Evolutionary conservation across 2,329 filamentous ascomycete genomes (phyloP).

Genomic region (Ophiostoma ips): DNA sequence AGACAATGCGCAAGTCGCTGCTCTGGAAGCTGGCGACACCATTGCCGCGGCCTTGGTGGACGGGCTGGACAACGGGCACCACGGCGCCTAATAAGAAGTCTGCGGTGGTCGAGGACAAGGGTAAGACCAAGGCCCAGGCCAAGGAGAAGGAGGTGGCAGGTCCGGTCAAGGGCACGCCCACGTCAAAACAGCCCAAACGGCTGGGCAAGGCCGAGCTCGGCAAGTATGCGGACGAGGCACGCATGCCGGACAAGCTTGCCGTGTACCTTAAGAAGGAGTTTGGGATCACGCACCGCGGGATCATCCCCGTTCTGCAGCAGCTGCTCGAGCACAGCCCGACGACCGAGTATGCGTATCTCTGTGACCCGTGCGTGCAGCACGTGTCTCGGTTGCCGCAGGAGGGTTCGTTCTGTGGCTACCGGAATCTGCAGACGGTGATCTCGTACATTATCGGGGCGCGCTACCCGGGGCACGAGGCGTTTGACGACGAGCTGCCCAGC

Average conservation of each 20-base stretch:
- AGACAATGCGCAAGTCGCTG: background rate
- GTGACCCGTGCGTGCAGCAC: slow-evolving; percentile 60
- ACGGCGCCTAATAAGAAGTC: background rate
- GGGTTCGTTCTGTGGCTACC: slow-evolving; percentile 84
- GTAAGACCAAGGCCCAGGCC: too few species aligned
- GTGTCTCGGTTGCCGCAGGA: slow-evolving; percentile 71
- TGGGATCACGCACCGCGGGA: slow-evolving; percentile 40
- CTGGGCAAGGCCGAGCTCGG: slow-evolving; percentile 50
- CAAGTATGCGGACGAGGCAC: slow-evolving; percentile 55
- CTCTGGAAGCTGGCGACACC: background rate
- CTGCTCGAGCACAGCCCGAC: slow-evolving; percentile 50
- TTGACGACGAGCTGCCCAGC: slow-evolving; percentile 50
- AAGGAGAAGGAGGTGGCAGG: background rate
- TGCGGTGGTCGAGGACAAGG: background rate
- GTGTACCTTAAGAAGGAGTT: slow-evolving; percentile 46
- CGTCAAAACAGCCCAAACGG: slow-evolving; percentile 5
- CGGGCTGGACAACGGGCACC: background rate
- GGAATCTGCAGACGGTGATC: slow-evolving; percentile 84
- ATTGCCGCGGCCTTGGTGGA: background rate
- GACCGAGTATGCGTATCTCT: slow-evolving; percentile 64
- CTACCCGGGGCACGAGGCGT: slow-evolving; percentile 42
- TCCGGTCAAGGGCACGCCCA: background rate
- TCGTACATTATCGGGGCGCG: slow-evolving; percentile 57
- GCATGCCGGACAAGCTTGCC: slow-evolving; percentile 59
- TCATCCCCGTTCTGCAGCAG: slow-evolving; percentile 48